Evolutionary conservation across 2,329 filamentous ascomycete species (phyloP).

Genomic region (Ilyonectria mors-panacis): DNA sequence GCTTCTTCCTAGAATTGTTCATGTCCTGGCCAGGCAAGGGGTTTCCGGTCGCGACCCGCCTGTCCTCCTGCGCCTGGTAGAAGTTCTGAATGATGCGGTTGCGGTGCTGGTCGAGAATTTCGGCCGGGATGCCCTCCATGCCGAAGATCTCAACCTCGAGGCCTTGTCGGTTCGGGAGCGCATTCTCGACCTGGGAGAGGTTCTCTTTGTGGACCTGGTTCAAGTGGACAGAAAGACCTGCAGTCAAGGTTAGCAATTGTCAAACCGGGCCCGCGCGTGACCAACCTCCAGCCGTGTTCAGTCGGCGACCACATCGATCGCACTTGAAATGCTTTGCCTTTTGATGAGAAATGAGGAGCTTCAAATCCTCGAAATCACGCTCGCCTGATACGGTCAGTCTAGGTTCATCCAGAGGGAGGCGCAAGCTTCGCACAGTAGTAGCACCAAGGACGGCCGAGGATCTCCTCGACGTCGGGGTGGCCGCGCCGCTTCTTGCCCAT

Average conservation of each 20-base stretch:
- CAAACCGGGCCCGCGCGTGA: conserved; percentile 2
- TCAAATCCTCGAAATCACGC: conserved; percentile 96
- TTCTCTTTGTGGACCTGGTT: conserved; percentile 98
- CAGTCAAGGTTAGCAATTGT: conserved; percentile 32
- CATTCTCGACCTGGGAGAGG: conserved; percentile 90
- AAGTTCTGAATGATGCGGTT: conserved; percentile 89
- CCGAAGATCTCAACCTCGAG: conserved; percentile 97
- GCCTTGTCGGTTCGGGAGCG: conserved; percentile 86
- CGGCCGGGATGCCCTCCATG: conserved; percentile 95
- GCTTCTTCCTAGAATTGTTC: conserved; percentile 79
- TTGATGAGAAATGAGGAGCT: conserved; percentile 96
- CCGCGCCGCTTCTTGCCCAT: conserved; percentile 95
- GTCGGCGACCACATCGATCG: conserved; percentile 86
- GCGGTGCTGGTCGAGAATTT: conserved; percentile 86
- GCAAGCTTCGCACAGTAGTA: conserved; percentile 82
- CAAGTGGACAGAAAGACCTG: conserved; percentile 96
- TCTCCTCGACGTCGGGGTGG: conserved; percentile 88
- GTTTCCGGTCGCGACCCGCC: conserved; percentile 87
- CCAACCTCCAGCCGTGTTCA: conserved; percentile 95
- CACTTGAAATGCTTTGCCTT: conserved; percentile 99
- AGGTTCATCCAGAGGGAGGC: conserved; percentile 21
- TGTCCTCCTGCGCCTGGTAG: conserved; percentile 87
- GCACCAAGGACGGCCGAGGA: conserved; percentile 92
- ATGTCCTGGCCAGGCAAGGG: conserved; percentile 76
- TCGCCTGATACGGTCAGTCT: conserved; percentile 70